Evolutionary conservation across 2,329 filamentous ascomycete species (phyloP).

Genomic region (Pseudogymnoascus sp.): DNA sequence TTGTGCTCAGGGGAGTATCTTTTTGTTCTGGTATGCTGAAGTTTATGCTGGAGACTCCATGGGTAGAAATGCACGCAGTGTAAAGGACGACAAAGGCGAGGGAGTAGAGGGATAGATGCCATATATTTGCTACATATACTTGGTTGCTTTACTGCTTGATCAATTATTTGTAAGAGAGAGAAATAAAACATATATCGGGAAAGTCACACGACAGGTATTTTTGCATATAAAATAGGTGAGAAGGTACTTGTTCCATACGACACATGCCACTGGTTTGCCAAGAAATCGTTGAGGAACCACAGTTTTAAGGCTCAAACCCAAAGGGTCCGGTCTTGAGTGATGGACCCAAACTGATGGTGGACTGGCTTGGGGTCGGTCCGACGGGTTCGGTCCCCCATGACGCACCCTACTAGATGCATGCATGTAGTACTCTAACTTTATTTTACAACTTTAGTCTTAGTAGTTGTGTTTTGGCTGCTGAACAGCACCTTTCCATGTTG

Average conservation of each 20-base stretch:
- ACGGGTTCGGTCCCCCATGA: neutral
- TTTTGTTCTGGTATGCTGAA: neutral
- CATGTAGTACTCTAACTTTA: neutral
- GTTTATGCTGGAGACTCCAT: neutral
- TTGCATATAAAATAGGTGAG: neutral
- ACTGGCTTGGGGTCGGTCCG: neutral
- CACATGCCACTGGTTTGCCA: neutral
- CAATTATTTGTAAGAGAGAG: neutral
- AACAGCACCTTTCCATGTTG: neutral
- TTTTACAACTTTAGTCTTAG: neutral
- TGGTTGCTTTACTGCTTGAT: neutral
- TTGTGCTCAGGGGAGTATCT: neutral
- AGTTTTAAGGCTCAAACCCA: neutral
- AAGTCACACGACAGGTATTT: neutral
- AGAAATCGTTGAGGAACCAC: neutral
- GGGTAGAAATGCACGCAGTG: neutral
- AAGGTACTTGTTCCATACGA: neutral
- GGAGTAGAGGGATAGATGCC: neutral
- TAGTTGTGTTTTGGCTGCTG: neutral
- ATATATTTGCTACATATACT: neutral
- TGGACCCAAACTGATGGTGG: neutral
- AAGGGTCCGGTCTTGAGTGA: neutral
- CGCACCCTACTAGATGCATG: neutral
- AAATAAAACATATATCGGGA: neutral
- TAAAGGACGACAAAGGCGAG: neutral